Evolutionary conservation across 345 rosid species (phyloP).

Genomic region (Eucalyptus virginea): DNA sequence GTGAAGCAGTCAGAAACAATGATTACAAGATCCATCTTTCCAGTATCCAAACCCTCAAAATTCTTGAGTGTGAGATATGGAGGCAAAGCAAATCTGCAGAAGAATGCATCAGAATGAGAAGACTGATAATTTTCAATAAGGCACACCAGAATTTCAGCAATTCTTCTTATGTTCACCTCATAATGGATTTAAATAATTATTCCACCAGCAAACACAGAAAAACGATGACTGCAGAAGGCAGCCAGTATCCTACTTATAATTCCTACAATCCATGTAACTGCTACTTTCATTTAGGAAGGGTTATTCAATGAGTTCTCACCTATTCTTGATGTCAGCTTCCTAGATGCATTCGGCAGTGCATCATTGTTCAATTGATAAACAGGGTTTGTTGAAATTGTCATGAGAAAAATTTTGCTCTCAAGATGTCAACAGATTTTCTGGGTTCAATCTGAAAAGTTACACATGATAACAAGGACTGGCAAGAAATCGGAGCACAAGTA

Average conservation of each 20-base stretch:
- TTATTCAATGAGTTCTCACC: conserved; percentile 18
- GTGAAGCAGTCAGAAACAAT: not conserved
- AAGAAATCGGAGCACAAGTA: not conserved
- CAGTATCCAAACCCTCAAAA: conserved; percentile 79
- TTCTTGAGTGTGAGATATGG: conserved; percentile 68
- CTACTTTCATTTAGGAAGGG: not conserved
- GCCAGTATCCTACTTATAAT: not conserved
- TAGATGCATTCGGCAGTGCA: not conserved
- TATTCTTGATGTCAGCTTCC: conserved; percentile 95
- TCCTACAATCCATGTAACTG: not conserved
- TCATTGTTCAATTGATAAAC: not conserved
- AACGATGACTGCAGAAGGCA: not conserved
- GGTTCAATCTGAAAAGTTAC: not conserved
- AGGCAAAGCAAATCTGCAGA: conserved; percentile 61
- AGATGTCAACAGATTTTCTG: not conserved
- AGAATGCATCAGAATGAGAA: not conserved
- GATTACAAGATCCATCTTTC: conserved; percentile 47
- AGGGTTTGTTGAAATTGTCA: not conserved
- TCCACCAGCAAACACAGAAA: not conserved
- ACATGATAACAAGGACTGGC: not conserved
- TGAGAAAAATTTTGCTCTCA: not conserved
- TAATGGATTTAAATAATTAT: not conserved
- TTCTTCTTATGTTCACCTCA: not conserved
- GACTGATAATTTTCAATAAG: not conserved
- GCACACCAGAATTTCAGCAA: not conserved